Conservation (phyloP, 1,284 basidiomycete species). For the Hymenochaete sp. region DNA sequence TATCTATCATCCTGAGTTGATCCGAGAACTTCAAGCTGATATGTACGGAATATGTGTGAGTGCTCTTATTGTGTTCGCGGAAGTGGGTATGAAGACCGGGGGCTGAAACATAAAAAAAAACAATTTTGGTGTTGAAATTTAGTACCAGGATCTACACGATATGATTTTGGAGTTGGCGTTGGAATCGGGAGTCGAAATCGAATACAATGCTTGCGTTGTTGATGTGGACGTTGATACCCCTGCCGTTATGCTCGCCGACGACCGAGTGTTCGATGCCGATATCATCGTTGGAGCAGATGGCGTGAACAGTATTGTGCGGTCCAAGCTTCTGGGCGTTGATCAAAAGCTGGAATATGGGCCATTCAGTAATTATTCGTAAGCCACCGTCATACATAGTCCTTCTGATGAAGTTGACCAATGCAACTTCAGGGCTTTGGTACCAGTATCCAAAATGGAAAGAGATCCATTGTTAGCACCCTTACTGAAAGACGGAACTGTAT, state of each 20-base stretch:
- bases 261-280: slow-evolving; percentile 40
- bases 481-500: slow-evolving; percentile 10
- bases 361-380: slow-evolving; percentile 8
- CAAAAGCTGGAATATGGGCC: slow-evolving; percentile 5
- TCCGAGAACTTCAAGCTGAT: slow-evolving; percentile 16
- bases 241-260: slow-evolving; percentile 34
- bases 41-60: slow-evolving; percentile 10
- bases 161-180: slow-evolving; percentile 39
- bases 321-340: slow-evolving; percentile 21
- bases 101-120: no score
- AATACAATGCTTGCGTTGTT: slow-evolving; percentile 31
- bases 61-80: no score
- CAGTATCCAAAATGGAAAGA: slow-evolving; percentile 3
- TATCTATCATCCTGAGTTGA: slow-evolving; percentile 11
- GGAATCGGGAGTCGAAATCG: slow-evolving; percentile 35
- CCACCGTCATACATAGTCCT: background rate
- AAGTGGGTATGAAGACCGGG: no score
- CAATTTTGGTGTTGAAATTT: no score
- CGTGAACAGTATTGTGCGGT: slow-evolving; percentile 29
- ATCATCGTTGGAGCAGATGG: slow-evolving; percentile 67
- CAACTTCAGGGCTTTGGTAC: slow-evolving; percentile 4
- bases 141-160: slow-evolving; percentile 39
- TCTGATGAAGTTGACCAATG: background rate
- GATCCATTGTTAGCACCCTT: slow-evolving; percentile 11
- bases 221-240: slow-evolving; percentile 28